Evolutionary conservation across 768 basidiomycete genomes (phyloP).

Genomic region (Leccinellum albellum): DNA sequence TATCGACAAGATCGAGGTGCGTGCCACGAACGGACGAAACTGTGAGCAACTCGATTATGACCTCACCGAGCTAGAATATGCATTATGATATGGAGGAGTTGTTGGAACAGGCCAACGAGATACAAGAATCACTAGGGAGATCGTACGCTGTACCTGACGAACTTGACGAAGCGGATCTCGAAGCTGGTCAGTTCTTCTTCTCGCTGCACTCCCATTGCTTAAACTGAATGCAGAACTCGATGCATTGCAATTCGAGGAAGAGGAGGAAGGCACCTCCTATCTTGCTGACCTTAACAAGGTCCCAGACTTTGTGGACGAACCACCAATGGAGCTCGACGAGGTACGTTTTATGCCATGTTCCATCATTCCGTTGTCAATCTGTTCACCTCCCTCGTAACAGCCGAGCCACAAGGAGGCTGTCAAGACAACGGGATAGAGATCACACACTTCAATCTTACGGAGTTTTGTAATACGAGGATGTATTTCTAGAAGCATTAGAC

Average conservation of each 20-base stretch:
- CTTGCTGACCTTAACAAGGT: conserved; percentile 80
- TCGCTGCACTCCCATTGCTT: not conserved
- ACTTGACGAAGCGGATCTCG: conserved; percentile 93
- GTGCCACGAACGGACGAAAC: conserved; percentile 10
- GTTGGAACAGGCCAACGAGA: conserved; percentile 95
- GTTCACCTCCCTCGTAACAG: conserved; percentile 25
- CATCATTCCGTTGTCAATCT: not conserved
- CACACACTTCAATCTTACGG: not conserved
- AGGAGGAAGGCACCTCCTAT: conserved; percentile 89
- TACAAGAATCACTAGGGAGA: conserved; percentile 89
- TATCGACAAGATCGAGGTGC: conserved; percentile 96
- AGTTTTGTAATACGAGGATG: conserved; percentile 9
- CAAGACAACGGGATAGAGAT: conserved; percentile 42
- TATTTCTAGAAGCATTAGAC: conserved; percentile 10
- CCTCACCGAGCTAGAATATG: conserved; percentile 59
- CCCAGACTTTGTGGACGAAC: conserved; percentile 90
- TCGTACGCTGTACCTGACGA: conserved; percentile 98
- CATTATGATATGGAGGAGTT: conserved; percentile 99
- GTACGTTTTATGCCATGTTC: conserved; percentile 35
- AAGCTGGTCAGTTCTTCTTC: conserved; percentile 66
- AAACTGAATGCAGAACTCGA: conserved; percentile 71
- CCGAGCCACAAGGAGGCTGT: conserved; percentile 52
- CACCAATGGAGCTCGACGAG: conserved; percentile 68
- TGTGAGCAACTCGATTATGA: not conserved
- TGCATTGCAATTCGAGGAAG: conserved; percentile 86